These are phyloP conservation scores for Vaucheria bursata DNA, from an alignment of 352 stramenopile genomes.

Conservation along the genomic window DNA sequence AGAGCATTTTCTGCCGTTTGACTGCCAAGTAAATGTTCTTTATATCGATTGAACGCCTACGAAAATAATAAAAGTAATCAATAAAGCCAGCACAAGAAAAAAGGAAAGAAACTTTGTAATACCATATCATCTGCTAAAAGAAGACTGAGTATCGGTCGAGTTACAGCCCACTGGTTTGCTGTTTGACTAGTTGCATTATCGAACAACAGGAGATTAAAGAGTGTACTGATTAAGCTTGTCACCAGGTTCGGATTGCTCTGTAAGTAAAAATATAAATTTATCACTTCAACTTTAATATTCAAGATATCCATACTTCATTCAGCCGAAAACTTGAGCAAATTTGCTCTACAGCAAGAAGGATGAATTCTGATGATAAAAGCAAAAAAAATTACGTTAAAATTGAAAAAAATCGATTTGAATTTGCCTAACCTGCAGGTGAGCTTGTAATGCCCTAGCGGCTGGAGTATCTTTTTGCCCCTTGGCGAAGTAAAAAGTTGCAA, in stretches of 20 bases:
- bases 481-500: constrained; percentile 89
- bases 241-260: constrained; percentile 83
- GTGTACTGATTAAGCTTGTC: constrained; percentile 67
- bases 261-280: constrained; percentile 55
- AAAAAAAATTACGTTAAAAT: neutral
- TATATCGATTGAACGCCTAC: constrained; percentile 75
- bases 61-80: neutral
- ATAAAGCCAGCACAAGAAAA: neutral
- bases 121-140: constrained; percentile 74
- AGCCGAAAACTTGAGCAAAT: neutral
- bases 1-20: constrained; percentile 82
- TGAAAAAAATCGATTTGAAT: neutral
- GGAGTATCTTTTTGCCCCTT: constrained; percentile 91
- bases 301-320: neutral
- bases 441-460: constrained; percentile 74
- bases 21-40: constrained; percentile 83
- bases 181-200: constrained; percentile 79
- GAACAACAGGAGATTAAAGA: constrained; percentile 95
- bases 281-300: neutral
- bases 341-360: neutral
- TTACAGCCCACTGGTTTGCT: constrained; percentile 94
- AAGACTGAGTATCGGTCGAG: constrained; percentile 89
- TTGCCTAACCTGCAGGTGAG: constrained; percentile 14
- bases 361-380: neutral
- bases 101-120: neutral